Evolutionary conservation across 805 yeast species (phyloP).

Genomic region (Candida taoyuanica): DNA sequence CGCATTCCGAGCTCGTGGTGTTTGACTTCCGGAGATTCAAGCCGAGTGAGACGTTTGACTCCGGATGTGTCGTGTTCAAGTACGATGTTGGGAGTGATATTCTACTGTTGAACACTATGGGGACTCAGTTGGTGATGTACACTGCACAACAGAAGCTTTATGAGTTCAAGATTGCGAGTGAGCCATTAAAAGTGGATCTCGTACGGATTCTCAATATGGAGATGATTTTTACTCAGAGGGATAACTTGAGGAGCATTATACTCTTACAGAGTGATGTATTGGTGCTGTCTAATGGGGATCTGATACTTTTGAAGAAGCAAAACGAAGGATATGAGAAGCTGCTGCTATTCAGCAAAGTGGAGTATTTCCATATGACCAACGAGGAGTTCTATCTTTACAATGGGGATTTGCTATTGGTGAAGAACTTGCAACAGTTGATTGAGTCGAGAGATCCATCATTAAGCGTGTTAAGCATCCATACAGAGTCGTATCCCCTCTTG

Average conservation of each 20-base stretch:
- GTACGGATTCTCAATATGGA: constrained; percentile 15
- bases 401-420: constrained; percentile 27
- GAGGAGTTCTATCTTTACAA: constrained; percentile 35
- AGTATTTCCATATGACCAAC: constrained; percentile 22
- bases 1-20: constrained; percentile 23
- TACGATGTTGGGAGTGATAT: constrained; percentile 25
- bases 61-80: constrained; percentile 26
- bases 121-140: constrained; percentile 21
- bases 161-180: constrained; percentile 22
- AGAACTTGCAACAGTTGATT: constrained; percentile 14
- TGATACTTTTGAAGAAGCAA: constrained; percentile 18
- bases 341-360: constrained; percentile 25
- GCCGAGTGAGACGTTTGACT: constrained; percentile 18
- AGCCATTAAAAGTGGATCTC: constrained; percentile 20
- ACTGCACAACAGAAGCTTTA: constrained; percentile 18
- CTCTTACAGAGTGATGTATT: too few species aligned
- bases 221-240: constrained; percentile 11
- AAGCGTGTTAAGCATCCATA: constrained; percentile 25
- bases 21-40: constrained; percentile 23
- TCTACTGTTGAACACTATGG: constrained; percentile 17
- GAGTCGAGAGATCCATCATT: constrained; percentile 7
- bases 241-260: constrained; percentile 11
- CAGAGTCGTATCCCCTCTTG: constrained; percentile 28
- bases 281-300: constrained; percentile 24
- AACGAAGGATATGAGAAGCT: constrained; percentile 10